Conservation (phyloP, 192 early-diverging fungal species). For the Geranomyces michiganensis region DNA sequence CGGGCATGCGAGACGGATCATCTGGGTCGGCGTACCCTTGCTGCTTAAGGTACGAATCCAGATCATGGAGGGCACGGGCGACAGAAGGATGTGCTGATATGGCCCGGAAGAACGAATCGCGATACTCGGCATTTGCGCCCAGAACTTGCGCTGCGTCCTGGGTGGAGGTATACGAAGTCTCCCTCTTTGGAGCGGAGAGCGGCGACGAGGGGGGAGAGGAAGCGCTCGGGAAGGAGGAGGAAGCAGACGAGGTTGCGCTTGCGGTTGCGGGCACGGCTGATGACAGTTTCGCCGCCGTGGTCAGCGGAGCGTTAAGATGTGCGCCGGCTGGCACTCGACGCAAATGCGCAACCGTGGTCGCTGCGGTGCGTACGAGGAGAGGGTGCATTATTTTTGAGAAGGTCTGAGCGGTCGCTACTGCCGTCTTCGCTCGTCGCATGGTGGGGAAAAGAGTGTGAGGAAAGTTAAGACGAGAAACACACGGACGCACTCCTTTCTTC, state of each 20-base stretch:
- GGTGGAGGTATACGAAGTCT: conserved; percentile 7
- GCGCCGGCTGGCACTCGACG: no score
- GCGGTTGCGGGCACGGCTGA: no score
- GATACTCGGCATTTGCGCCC: conserved; percentile 3
- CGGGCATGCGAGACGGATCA: conserved; percentile 11
- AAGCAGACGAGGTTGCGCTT: no score
- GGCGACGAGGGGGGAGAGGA: no score
- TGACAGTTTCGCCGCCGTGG: no score
- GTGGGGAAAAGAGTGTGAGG: conserved; percentile 1
- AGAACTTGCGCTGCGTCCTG: conserved; percentile 9
- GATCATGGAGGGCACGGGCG: conserved; percentile 20
- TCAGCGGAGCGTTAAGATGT: no score
- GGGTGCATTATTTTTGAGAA: neutral
- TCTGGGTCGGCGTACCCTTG: conserved; percentile 16
- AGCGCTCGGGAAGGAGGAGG: no score
- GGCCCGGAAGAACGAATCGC: neutral
- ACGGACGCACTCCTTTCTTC: neutral
- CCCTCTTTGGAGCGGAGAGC: neutral
- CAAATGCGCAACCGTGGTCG: neutral
- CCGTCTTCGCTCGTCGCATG: neutral
- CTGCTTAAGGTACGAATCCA: conserved; percentile 4
- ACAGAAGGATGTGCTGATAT: conserved; percentile 11
- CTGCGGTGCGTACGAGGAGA: neutral
- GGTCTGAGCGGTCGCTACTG: neutral
- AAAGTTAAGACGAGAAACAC: neutral